phyloP scores from a whole-genome alignment of 2,329 filamentous ascomycete genomes.

The Hortaea werneckii region DNA sequence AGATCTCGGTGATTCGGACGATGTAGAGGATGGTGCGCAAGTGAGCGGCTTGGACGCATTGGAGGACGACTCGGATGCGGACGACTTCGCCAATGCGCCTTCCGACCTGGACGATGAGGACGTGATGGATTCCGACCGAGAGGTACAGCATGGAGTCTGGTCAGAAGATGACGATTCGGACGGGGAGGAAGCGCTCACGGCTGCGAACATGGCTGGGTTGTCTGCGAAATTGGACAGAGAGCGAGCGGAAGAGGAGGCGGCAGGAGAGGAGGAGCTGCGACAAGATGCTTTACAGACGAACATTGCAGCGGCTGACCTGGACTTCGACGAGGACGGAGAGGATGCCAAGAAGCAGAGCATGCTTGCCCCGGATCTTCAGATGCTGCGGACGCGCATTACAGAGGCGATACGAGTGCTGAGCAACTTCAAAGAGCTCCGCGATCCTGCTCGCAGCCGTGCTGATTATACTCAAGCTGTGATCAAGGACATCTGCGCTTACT shows the following conservation, averaged over 20 bases:
- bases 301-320: conserved; percentile 63
- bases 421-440: conserved; percentile 71
- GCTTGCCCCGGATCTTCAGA: conserved; percentile 79
- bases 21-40: conserved; percentile 37
- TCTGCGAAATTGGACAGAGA: conserved; percentile 75
- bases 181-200: conserved; percentile 80
- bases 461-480: conserved; percentile 83
- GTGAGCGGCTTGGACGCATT: conserved; percentile 16
- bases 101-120: conserved; percentile 34
- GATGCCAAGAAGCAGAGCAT: conserved; percentile 46
- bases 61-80: conserved; percentile 23
- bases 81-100: conserved; percentile 24
- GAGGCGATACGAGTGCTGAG: conserved; percentile 88
- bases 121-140: conserved; percentile 56
- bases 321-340: conserved; percentile 51
- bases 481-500: conserved; percentile 91
- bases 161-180: conserved; percentile 89
- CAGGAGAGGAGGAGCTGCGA: conserved; percentile 75
- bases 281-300: conserved; percentile 87
- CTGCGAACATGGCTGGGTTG: conserved; percentile 89
- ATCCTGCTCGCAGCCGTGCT: conserved; percentile 68
- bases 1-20: conserved; percentile 28
- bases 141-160: conserved; percentile 61
- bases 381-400: conserved; percentile 79
- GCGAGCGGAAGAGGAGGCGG: conserved; percentile 65